phyloP scores from a whole-genome alignment of 169 alveolate species.

The Perkinsus marinus region DNA sequence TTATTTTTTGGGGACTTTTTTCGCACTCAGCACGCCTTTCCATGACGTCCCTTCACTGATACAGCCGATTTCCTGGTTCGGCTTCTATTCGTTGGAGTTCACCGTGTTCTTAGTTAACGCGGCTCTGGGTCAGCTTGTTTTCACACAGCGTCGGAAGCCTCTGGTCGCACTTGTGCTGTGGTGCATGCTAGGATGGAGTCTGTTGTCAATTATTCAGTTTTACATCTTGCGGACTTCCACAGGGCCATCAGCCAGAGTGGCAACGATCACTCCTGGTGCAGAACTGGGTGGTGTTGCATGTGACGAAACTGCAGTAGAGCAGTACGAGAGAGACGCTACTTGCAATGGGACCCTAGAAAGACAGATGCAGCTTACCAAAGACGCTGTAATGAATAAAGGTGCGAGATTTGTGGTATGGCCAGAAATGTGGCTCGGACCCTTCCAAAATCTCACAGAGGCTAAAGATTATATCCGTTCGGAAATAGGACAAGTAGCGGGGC shows the following conservation, averaged over 20 bases:
- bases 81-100: background rate
- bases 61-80: background rate
- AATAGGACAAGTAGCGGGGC: background rate
- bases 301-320: background rate
- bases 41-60: background rate
- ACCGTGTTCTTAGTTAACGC: background rate
- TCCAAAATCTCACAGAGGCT: background rate
- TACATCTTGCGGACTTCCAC: background rate
- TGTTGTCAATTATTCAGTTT: background rate
- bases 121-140: background rate
- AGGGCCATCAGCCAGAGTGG: background rate
- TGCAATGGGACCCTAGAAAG: background rate
- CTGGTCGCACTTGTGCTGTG: background rate
- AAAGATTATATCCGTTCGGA: background rate
- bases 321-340: background rate
- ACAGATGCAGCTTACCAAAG: background rate
- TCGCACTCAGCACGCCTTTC: background rate
- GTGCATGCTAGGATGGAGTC: background rate
- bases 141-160: background rate
- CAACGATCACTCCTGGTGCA: background rate
- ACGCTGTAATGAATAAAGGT: background rate
- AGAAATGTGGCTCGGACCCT: background rate
- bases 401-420: background rate
- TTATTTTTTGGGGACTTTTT: background rate
- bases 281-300: background rate